These are phyloP conservation scores for Pisolithus orientalis DNA, from an alignment of 768 basidiomycete genomes.

Conservation along the genomic window DNA sequence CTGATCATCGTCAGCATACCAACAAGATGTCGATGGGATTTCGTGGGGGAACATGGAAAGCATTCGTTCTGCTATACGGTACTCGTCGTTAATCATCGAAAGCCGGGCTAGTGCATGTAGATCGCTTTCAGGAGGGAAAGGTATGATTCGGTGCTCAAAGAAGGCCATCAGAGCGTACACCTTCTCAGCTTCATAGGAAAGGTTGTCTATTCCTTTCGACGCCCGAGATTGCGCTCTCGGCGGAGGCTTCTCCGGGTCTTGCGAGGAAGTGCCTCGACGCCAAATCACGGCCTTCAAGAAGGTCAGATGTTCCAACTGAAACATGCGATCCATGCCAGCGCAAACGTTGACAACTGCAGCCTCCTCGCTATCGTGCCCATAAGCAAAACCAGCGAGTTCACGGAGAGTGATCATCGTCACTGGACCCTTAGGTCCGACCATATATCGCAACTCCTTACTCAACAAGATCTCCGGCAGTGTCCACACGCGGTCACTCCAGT, in stretches of 20 bases:
- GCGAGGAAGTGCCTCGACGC: conserved; percentile 9
- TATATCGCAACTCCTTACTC: no score
- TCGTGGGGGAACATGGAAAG: conserved; percentile 11
- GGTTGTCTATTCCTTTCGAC: background rate
- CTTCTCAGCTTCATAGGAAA: conserved; percentile 11
- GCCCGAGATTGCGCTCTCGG: background rate
- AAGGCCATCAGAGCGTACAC: conserved; percentile 9
- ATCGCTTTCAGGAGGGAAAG: conserved; percentile 5
- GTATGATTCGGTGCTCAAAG: no score
- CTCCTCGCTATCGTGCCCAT: conserved; percentile 4
- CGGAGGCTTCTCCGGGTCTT: background rate
- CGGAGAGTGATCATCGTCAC: no score
- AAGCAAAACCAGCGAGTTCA: conserved; percentile 9
- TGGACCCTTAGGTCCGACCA: no score
- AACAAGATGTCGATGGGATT: background rate
- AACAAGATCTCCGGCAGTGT: no score
- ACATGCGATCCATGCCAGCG: conserved; percentile 2
- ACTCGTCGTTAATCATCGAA: conserved; percentile 18
- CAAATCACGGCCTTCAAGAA: conserved; percentile 13
- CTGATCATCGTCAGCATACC: conserved; percentile 15
- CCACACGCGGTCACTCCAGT: no score
- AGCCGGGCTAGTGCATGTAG: conserved; percentile 10
- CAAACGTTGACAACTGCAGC: conserved; percentile 10
- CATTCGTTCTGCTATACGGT: conserved; percentile 17
- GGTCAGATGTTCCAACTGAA: conserved; percentile 1